phyloP scores from a whole-genome alignment of 768 basidiomycete genomes.

The Daedaleopsis nitida region DNA sequence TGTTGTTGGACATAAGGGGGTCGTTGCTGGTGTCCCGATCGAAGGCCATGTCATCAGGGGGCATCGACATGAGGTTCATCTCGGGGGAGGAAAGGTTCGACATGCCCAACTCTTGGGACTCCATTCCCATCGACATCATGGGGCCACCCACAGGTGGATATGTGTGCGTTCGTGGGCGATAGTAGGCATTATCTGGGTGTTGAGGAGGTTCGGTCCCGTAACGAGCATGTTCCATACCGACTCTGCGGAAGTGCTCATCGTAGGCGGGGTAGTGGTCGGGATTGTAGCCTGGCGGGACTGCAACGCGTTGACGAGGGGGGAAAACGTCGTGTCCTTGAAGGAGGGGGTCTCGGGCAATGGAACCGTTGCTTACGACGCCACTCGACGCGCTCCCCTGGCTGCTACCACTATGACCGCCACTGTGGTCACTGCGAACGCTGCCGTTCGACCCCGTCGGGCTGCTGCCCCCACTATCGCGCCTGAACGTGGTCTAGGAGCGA shows the following conservation, averaged over 20 bases:
- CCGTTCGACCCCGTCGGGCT: constrained; percentile 17
- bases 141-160: constrained; percentile 15
- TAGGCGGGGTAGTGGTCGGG: constrained; percentile 22
- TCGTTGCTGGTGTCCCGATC: constrained; percentile 5
- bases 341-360: not conserved
- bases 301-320: constrained; percentile 12
- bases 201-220: constrained; percentile 14
- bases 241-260: constrained; percentile 17
- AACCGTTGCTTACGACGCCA: constrained; percentile 11
- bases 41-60: constrained; percentile 3
- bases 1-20: constrained; percentile 3
- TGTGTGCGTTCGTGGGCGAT: constrained; percentile 21
- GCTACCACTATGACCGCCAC: constrained; percentile 10
- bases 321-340: constrained; percentile 7
- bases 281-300: constrained; percentile 12
- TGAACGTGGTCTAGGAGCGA: constrained; percentile 5
- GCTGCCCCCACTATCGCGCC: constrained; percentile 15
- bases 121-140: constrained; percentile 7
- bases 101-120: constrained; percentile 6
- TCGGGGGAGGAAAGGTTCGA: constrained; percentile 9
- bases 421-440: constrained; percentile 15
- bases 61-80: constrained; percentile 5
- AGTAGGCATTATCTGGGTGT: constrained; percentile 13
- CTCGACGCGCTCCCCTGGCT: constrained; percentile 19
- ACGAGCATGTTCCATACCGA: constrained; percentile 21